Conservation (phyloP, 2,329 filamentous ascomycete species). For the Penicillium occitanis region DNA sequence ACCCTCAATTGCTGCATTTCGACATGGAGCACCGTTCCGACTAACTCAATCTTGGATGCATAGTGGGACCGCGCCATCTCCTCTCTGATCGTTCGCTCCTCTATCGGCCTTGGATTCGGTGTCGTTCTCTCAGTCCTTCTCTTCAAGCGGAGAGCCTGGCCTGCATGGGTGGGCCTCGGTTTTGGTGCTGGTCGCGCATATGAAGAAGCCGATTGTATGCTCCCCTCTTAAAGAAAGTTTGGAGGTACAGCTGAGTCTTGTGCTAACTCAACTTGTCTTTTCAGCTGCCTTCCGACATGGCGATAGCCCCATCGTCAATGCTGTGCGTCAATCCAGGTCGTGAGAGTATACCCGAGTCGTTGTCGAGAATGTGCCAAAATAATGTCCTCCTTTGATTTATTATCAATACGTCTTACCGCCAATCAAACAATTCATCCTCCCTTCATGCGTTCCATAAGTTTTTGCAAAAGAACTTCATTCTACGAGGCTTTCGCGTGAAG, state of each 20-base stretch:
- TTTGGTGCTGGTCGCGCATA: conserved; percentile 96
- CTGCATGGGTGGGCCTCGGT: conserved; percentile 88
- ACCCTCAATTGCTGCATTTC: background rate
- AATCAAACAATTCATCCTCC: background rate
- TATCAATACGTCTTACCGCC: background rate
- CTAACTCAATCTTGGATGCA: conserved; percentile 19
- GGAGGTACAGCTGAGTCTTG: background rate
- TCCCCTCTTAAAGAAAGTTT: background rate
- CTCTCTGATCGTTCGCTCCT: conserved; percentile 94
- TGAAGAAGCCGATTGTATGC: conserved; percentile 89
- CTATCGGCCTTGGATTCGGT: conserved; percentile 92
- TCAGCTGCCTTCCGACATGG: conserved; percentile 48
- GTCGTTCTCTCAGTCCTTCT: conserved; percentile 97
- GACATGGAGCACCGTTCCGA: background rate
- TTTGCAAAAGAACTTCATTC: background rate
- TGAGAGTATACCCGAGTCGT: conserved; percentile 18
- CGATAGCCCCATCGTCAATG: conserved; percentile 41
- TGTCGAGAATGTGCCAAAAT: background rate
- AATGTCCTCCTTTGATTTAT: background rate
- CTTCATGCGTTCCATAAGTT: background rate
- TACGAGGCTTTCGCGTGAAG: background rate
- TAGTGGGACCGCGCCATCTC: conserved; percentile 99
- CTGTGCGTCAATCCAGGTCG: conserved; percentile 37
- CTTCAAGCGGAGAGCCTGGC: conserved; percentile 98
- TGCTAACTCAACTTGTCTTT: background rate